Base-by-base conservation (phyloP, 352 stramenopile species). In the Globisporangium iwayamae region DNA sequence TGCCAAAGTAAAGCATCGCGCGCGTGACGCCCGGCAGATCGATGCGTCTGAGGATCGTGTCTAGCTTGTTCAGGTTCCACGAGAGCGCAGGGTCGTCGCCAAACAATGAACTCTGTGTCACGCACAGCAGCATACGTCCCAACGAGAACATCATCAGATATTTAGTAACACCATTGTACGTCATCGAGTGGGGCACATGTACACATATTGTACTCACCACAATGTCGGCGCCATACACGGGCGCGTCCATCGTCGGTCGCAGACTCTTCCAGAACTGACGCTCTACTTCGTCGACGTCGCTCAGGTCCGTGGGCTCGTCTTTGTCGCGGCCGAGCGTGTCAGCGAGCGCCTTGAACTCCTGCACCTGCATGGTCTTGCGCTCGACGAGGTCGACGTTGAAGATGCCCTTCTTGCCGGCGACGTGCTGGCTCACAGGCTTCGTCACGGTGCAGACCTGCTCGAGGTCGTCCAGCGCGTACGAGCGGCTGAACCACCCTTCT, bases 1-100 rank as follows among this genome's bases (percentile, higher is more conserved):
- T 98, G 69, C 93, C 93, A 69, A 97, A 96, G 70, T 98, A 98
- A 32, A 98, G 76, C 92, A 98, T 98, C 3, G 92, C 72, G 22
- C 79, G 87, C 11, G 85, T 98, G 59, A 98, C 85, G 20, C 92
- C 92, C 5, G 87, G 85, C 28, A 96, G 67, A 22, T 92, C 81
- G 50, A 93, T 93, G 66, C 71, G 80, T 8, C 74, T 74, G 56
- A 97, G 72, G 60, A 96, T 93, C n/a, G 87, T 96, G 53, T 96
- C 79, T 43, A 97, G 80, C 32, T 89, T 62, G 65, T 91, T 91
- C 8, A 96, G 58, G 72, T 97, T 97, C 90, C 90, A 97, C 34
- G 85, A 88, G 38, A 80, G 62, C 9, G 81, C 83, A 5, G 78
- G 63, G 45, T 73, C 68, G 53, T 89, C 76, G 2, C 79, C 78